Evolutionary conservation across 192 early-diverging fungal genomes (phyloP), one percentile per base, ranked within the genome.

Genomic region (Blastocladiella britannica): DNA sequence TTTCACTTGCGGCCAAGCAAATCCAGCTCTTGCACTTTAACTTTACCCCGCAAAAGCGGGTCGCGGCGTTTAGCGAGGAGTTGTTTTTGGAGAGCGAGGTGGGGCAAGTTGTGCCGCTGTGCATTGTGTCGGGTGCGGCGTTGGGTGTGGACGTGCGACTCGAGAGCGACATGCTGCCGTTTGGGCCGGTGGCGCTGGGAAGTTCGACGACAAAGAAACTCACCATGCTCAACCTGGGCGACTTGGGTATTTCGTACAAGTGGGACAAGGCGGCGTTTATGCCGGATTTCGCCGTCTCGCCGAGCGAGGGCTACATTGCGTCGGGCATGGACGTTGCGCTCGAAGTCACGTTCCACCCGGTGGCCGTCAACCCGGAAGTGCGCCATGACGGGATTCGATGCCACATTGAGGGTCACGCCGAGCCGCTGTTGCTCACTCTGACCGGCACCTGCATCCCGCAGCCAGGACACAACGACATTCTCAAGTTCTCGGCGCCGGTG

Each of bases 221-320:
- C 7, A 74, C 80, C 57, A 58, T 80, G 26, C 70, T 71, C 37
- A 80, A 80, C 59, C 37, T 62, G 53, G 78, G 78, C 18, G 78
- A 80, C 30, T 72, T 80, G 56, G 78, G 77, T 4, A 59, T 70
- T 0, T 72, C 65, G 28, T 80, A 80, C 58, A 64, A 60, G 31
- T 79, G 74, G 74, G 76, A 79, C 55, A 51, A 55, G 9, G 20
- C 62, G 15, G 62, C 70, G 52, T 72, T 77, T 52, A 43, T 51
- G 8, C 72, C 78, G 0, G 74, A 77, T 47, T 80, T 79, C 59
- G 61, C 76, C 8, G 72, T 80, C 30, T 66, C 74, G 8, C 72
- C 78, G n/a, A 58, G 65, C 8, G 76, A 80, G 56, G 78, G 77
- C 1, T 80, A 79, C 55, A 79, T 79, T 52, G 78, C 77, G 3